Evolutionary conservation across 2,329 filamentous ascomycete species (phyloP), one percentile per base, ranked within the genome.

Genomic region (Boeremia lycopersici): DNA sequence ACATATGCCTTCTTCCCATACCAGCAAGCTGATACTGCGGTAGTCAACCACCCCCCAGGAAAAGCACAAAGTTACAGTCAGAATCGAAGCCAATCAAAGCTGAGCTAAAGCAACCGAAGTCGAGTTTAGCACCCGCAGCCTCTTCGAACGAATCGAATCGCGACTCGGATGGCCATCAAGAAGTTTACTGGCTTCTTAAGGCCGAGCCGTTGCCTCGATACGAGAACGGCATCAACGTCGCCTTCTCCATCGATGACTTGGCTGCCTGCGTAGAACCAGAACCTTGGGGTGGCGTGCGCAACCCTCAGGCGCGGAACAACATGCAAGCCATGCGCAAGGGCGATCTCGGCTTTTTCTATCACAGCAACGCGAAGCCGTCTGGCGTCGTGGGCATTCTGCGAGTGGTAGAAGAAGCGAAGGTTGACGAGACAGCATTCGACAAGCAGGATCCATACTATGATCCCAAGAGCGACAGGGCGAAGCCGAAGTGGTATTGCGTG

Each of bases 301-400:
- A 81, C 46, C 68, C 69, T 15, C 72, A 73, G 76, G 93, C 93
- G 6, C 86, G 91, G 25, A 98, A 97, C 69, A 91, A 97, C 72
- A 87, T 99, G 77, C 86, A 90, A 28, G 85, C 86, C 8, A 99
- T 99, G 95, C 92, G 90, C 66, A 86, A 87, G 51, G 93, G 93
- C 45, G 95, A 99, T 70, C 81, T 93, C 29, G 93, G 92, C 25
- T 98, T 99, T 78, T 98, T 99, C 78, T 98, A 98, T 72, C 93
- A 97, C 76, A 96, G 90, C 41, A 96, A 95, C 68, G 95, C 90
- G 77, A 96, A 96, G 72, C 84, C 88, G 23, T 92, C 93, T 0
- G 93, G 90, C 2, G 91, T 98, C 42, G 91, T 88, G 1, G 93
- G 93, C 1, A 85, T 88, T 15, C 93, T 96, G 89, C 89, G 95